A percentile compares a stretch with the other conserved stretches of the same genome.
Conservation (phyloP, 192 early-diverging fungal species). For the Coemansia sp. region DNA sequence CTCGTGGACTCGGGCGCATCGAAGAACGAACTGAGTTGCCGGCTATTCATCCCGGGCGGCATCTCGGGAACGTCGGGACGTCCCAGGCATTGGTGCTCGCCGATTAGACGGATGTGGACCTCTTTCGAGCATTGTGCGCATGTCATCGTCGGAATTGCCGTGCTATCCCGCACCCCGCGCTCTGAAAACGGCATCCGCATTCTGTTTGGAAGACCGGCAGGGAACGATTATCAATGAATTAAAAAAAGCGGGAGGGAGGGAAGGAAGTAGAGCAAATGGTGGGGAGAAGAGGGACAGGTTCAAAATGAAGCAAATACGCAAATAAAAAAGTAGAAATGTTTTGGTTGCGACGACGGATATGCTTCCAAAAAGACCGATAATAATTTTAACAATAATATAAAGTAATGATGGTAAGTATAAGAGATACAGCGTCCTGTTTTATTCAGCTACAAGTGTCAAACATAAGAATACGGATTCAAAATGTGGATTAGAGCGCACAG, state of each 20-base stretch:
- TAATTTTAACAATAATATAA: background rate
- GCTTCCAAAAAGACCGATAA: background rate
- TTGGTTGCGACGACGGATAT: too few relatives aligned
- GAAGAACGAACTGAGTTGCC: constrained; percentile 47
- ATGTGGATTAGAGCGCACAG: background rate
- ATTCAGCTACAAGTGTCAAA: background rate
- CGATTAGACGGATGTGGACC: constrained; percentile 53
- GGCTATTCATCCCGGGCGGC: constrained; percentile 15
- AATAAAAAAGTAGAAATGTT: constrained; percentile 17
- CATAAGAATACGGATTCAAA: background rate
- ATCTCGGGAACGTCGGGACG: constrained; percentile 38
- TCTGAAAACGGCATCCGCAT: constrained; percentile 35
- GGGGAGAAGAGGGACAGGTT: too few relatives aligned
- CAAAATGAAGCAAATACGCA: too few relatives aligned
- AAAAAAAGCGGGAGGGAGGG: background rate
- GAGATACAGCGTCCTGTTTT: background rate
- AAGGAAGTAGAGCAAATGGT: background rate
- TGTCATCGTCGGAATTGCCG: constrained; percentile 53
- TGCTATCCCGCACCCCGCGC: constrained; percentile 49
- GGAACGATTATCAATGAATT: background rate
- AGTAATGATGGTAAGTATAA: background rate
- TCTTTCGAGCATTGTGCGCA: constrained; percentile 56
- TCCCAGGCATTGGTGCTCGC: constrained; percentile 40
- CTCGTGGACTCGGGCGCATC: constrained; percentile 16
- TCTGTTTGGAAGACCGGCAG: background rate